phyloP scores from a whole-genome alignment of 495 filamentous ascomycete genomes.

The Annulohypoxylon stygium region DNA sequence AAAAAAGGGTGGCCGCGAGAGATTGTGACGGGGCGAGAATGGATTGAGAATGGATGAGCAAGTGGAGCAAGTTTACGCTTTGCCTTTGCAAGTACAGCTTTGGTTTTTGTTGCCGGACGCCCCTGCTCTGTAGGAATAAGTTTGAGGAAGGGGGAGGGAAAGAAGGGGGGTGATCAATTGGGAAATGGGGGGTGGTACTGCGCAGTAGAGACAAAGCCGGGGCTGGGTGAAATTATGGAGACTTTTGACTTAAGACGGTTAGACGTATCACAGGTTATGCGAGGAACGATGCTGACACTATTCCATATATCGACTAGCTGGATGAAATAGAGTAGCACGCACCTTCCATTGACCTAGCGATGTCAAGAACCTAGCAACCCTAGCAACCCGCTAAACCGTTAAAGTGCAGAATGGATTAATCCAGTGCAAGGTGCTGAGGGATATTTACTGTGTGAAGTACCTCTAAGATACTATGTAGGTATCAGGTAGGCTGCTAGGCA shows the following conservation, averaged over 20 bases:
- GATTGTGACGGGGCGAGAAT: conserved; percentile 50
- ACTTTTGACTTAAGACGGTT: conserved; percentile 33
- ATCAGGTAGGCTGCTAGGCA: neutral
- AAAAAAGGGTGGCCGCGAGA: conserved; percentile 50
- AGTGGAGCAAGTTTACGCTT: conserved; percentile 40
- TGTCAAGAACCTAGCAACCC: conserved; percentile 13
- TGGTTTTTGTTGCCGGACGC: conserved; percentile 43
- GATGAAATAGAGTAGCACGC: conserved; percentile 19
- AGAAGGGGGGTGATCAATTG: conserved; percentile 49
- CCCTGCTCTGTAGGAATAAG: conserved; percentile 36
- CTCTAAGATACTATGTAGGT: too few relatives aligned
- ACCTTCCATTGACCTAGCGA: conserved; percentile 22
- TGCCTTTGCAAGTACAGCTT: conserved; percentile 39
- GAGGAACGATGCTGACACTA: conserved; percentile 37
- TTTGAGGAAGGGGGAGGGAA: conserved; percentile 43
- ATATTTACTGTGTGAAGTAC: neutral
- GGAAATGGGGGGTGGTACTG: conserved; percentile 36
- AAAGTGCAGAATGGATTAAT: neutral
- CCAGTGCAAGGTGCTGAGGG: neutral
- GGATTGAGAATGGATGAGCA: conserved; percentile 27
- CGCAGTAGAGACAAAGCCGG: conserved; percentile 32
- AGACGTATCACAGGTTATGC: conserved; percentile 43
- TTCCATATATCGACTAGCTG: conserved; percentile 23
- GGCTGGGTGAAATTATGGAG: conserved; percentile 40
- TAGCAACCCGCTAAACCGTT: neutral